These are phyloP conservation scores for Paraleonurus japonicus DNA, from an alignment of 257 asterid species.

Conservation along the genomic window DNA sequence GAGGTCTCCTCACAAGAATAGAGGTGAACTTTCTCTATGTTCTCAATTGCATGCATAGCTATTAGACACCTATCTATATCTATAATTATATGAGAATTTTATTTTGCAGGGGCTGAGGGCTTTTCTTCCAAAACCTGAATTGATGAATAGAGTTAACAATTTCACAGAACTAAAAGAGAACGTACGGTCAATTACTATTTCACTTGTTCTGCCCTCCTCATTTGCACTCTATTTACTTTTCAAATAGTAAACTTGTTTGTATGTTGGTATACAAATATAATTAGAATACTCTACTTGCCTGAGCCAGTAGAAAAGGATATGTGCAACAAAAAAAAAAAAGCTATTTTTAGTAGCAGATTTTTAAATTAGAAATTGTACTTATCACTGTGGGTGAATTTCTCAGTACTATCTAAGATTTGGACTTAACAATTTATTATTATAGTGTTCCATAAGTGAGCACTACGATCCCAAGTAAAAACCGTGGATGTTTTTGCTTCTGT, in stretches of 20 bases:
- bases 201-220: constrained; percentile 7
- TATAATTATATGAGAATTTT: constrained; percentile 7
- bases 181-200: constrained; percentile 38
- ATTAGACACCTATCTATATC: not conserved
- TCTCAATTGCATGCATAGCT: constrained; percentile 1
- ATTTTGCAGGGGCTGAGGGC: constrained; percentile 89
- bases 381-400: not conserved
- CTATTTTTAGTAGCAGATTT: not conserved
- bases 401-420: not conserved
- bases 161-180: constrained; percentile 79
- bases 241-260: not conserved
- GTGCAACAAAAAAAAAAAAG: not conserved
- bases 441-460: not conserved
- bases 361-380: not conserved
- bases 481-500: constrained; percentile 15
- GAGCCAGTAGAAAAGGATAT: constrained; percentile 8
- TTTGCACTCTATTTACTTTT: constrained; percentile 3
- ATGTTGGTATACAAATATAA: constrained; percentile 8
- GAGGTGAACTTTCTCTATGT: constrained; percentile 51
- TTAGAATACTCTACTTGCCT: not conserved
- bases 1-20: constrained; percentile 92
- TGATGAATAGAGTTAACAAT: constrained; percentile 76
- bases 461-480: not conserved
- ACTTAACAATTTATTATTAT: not conserved
- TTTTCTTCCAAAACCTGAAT: constrained; percentile 88